Evolutionary conservation across 805 yeast genomes (phyloP), one percentile per base, ranked within the genome.

Genomic region (Metschnikowia corniflorae): DNA sequence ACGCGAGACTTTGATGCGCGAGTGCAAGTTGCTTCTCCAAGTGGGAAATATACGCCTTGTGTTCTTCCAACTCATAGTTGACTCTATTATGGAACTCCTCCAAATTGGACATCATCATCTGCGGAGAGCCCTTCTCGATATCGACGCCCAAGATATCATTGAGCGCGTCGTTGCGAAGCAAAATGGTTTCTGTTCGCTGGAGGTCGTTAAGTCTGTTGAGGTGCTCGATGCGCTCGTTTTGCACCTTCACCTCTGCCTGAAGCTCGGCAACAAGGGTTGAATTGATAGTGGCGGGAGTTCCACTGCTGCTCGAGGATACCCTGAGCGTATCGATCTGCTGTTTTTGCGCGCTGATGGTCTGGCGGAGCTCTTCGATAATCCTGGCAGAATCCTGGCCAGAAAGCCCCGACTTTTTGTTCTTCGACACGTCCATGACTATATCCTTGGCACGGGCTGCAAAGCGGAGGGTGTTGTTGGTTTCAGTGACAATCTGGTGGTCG

Each of bases 401-500:
- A 55, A 3, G 61, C 54, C 26, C 58, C 51, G 51, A 31, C 18
- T 55, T 44, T 47, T 70, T 75, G 47, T 73, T 71, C 40, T 73
- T 74, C 35, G 73, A 73, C 5, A 86, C 95, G 37, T 70, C 73
- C 50, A 89, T 71, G 9, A 78, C 70, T 33, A 93, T 79, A 56
- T 91, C 87, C 53, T 88, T 89, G 2, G 97, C 97, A 42, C 96
- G 69, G 0, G 95, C 85, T 0, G 96, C 97, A 65, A 93, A 93
- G 35, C 97, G 64, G 17, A 93, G 67, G 0, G 97, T 89, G 55
- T 86, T 87, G 26, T 80, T 67, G 0, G 97, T 86, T 56, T 91
- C 97, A 0, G 85, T 71, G n/a, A 74, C 62, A 1, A 80, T 71
- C 27, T 58, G 69, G 16, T 70, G 70, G 15, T 62, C 60, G 17